Conservation (phyloP, 257 asterid genomes). For the Osmanthus fragrans region DNA sequence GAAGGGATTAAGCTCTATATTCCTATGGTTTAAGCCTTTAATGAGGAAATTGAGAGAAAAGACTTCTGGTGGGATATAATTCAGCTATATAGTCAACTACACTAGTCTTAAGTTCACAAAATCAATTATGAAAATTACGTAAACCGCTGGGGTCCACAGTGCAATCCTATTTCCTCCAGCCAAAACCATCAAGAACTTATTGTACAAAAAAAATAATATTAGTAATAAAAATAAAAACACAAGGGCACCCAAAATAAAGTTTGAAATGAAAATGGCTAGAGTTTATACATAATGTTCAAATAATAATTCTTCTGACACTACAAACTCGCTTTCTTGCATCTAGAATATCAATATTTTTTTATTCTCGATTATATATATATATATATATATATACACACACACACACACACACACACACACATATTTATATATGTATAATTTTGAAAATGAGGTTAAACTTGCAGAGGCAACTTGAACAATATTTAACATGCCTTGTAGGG, state of each 20-base stretch:
- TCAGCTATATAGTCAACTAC: not conserved
- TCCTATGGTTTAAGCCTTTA: not conserved
- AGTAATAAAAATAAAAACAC: too few species aligned
- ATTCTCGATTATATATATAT: not conserved
- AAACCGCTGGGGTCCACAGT: not conserved
- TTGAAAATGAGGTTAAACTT: not conserved
- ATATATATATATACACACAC: too few species aligned
- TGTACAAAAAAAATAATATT: not conserved
- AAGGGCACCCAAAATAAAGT: not conserved
- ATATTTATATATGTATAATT: not conserved
- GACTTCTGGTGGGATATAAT: not conserved
- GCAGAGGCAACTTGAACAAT: slow-evolving; percentile 3
- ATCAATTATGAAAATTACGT: too few species aligned
- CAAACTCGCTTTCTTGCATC: not conserved
- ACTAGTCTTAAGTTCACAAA: not conserved
- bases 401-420: too few species aligned
- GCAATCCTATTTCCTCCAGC: not conserved
- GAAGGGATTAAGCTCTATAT: not conserved
- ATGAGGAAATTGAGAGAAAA: not conserved
- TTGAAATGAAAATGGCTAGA: not conserved
- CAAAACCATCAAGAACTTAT: not conserved
- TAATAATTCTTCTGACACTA: not conserved
- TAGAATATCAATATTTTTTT: not conserved
- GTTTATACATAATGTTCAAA: not conserved
- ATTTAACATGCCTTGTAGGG: not conserved